phyloP scores from a whole-genome alignment of 208 protist genomes.

The Wallacemonas rigidus region DNA sequence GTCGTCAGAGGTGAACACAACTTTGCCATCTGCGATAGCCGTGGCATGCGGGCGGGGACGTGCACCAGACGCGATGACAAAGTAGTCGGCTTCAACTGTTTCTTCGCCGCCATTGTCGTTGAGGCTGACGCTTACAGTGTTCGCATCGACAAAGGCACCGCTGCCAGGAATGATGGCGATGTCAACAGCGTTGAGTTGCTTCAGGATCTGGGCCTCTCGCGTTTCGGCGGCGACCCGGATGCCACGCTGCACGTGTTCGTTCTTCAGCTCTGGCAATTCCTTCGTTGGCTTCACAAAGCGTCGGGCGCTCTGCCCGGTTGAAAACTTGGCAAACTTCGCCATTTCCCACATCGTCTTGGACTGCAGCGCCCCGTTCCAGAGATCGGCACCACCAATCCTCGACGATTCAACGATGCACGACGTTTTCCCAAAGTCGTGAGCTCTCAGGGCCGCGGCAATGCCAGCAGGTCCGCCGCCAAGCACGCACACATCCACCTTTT shows the following conservation, averaged over 20 bases:
- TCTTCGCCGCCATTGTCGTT: slow-evolving; percentile 38
- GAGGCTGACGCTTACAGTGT: slow-evolving; percentile 46
- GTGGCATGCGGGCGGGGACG: slow-evolving; percentile 77
- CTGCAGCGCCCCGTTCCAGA: slow-evolving; percentile 91
- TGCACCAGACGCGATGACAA: slow-evolving; percentile 87
- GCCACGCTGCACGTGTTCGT: slow-evolving; percentile 60
- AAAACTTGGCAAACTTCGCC: slow-evolving; percentile 75
- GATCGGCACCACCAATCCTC: slow-evolving; percentile 83
- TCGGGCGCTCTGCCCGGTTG: slow-evolving; percentile 43
- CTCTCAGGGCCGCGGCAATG: slow-evolving; percentile 77
- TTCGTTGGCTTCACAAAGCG: slow-evolving; percentile 59
- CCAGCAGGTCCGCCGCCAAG: slow-evolving; percentile 87
- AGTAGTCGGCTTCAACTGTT: slow-evolving; percentile 76
- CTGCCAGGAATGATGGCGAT: slow-evolving; percentile 53
- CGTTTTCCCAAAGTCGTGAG: slow-evolving; percentile 74
- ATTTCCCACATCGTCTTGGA: slow-evolving; percentile 93
- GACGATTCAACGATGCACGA: slow-evolving; percentile 80
- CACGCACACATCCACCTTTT: slow-evolving; percentile 86
- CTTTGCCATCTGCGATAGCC: slow-evolving; percentile 70
- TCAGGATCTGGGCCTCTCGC: slow-evolving; percentile 69
- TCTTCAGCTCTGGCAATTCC: slow-evolving; percentile 56
- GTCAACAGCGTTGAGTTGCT: slow-evolving; percentile 51
- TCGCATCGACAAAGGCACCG: slow-evolving; percentile 57
- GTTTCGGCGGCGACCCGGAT: slow-evolving; percentile 61
- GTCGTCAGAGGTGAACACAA: slow-evolving; percentile 89